Percentiles rank a stretch among this genome's conserved stretches.
These are phyloP conservation scores for Salix suchowensis DNA, from an alignment of 345 rosid species.

Conservation along the genomic window DNA sequence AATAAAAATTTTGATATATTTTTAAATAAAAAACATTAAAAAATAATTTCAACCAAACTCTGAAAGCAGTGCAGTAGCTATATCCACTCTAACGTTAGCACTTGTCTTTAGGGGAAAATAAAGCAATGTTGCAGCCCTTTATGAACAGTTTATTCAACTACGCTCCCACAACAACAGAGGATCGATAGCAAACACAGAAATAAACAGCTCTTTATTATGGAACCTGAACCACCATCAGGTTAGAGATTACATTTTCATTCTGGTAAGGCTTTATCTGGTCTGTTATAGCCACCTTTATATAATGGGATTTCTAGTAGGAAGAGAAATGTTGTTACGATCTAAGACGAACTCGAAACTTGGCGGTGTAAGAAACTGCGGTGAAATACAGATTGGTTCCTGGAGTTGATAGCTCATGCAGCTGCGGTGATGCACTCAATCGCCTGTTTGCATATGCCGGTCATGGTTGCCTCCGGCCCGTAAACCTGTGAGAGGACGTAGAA, in stretches of 20 bases:
- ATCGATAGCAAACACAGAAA: not conserved
- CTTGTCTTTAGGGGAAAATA: not conserved
- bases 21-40: too few species aligned
- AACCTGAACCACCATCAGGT: not conserved
- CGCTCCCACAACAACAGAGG: not conserved
- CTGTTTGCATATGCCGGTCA: conserved; percentile 95
- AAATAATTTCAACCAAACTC: too few species aligned
- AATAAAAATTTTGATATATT: too few species aligned
- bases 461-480: conserved; percentile 91
- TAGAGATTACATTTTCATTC: not conserved
- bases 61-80: too few species aligned
- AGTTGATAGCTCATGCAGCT: conserved; percentile 46
- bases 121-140: not conserved
- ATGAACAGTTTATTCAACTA: not conserved
- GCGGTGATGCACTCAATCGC: conserved; percentile 75
- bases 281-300: not conserved
- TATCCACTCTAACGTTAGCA: not conserved
- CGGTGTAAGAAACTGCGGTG: not conserved
- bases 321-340: not conserved
- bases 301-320: conserved; percentile 7
- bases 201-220: not conserved
- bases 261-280: not conserved
- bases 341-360: conserved; percentile 5
- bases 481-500: conserved; percentile 35
- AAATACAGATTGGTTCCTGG: not conserved